Percentiles rank a stretch among this genome's conserved stretches.
These are phyloP conservation scores for Sarocladiaceae sp. DNA, from an alignment of 2,329 filamentous ascomycete species.

Conservation along the genomic window DNA sequence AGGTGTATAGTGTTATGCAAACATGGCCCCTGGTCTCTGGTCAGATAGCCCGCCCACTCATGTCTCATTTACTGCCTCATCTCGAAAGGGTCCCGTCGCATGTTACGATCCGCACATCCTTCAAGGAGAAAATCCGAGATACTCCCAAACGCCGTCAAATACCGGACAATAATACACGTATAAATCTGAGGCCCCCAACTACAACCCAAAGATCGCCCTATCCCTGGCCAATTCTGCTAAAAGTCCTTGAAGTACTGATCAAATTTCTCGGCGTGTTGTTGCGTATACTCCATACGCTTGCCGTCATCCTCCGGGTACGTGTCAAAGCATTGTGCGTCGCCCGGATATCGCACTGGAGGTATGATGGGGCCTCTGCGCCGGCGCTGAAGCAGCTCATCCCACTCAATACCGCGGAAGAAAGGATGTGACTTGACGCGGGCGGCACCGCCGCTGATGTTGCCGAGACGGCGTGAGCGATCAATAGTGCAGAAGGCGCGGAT, in stretches of 20 bases:
- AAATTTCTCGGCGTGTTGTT: slow-evolving; percentile 62
- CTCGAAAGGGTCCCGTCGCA: too few species aligned
- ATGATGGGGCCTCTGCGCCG: slow-evolving; percentile 64
- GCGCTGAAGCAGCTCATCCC: slow-evolving; percentile 64
- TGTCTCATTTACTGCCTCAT: too few species aligned
- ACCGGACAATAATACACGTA: too few species aligned
- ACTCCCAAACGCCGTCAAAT: too few species aligned
- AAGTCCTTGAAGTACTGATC: slow-evolving; percentile 68
- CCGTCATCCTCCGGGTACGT: slow-evolving; percentile 72
- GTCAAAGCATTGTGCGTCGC: slow-evolving; percentile 77
- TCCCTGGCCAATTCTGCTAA: too few species aligned
- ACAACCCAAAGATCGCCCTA: too few species aligned
- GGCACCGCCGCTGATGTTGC: slow-evolving; percentile 72
- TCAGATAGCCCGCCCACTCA: too few species aligned
- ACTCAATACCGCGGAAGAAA: slow-evolving; percentile 68
- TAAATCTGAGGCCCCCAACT: too few species aligned
- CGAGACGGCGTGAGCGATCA: slow-evolving; percentile 69
- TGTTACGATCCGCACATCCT: too few species aligned
- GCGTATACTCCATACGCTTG: slow-evolving; percentile 58
- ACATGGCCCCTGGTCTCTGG: too few species aligned
- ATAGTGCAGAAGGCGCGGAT: slow-evolving; percentile 72
- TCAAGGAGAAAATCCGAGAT: too few species aligned
- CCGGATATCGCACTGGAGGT: slow-evolving; percentile 64
- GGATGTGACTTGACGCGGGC: slow-evolving; percentile 65
- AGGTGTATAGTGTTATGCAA: too few species aligned